Evolutionary conservation across 768 basidiomycete species (phyloP).

Genomic region (Boletus rubroflammeus): DNA sequence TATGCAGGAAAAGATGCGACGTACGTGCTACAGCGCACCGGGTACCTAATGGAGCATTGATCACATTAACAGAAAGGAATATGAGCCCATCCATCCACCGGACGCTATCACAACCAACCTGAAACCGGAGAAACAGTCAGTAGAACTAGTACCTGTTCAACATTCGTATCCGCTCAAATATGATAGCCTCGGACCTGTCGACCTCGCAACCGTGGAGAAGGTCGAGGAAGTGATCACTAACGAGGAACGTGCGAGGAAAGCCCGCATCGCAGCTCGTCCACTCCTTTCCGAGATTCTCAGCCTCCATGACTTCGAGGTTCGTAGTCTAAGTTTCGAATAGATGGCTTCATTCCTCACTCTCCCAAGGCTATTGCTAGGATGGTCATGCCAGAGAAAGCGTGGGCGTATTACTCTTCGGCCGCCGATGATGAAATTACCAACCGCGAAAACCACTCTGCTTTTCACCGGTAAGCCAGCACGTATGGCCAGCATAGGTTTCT

Average conservation of each 20-base stretch:
- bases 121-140: slow-evolving; percentile 81
- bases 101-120: slow-evolving; percentile 74
- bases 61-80: slow-evolving; percentile 52
- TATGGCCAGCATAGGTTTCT: neutral
- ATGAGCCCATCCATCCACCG: slow-evolving; percentile 87
- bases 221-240: slow-evolving; percentile 61
- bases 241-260: slow-evolving; percentile 66
- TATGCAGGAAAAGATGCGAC: slow-evolving; percentile 91
- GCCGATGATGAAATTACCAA: slow-evolving; percentile 92
- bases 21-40: slow-evolving; percentile 39
- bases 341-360: slow-evolving; percentile 7
- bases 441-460: slow-evolving; percentile 88
- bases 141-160: neutral
- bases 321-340: neutral
- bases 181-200: slow-evolving; percentile 64
- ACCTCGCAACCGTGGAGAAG: slow-evolving; percentile 62
- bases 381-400: slow-evolving; percentile 82
- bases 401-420: slow-evolving; percentile 97
- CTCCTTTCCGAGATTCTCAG: slow-evolving; percentile 77
- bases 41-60: neutral
- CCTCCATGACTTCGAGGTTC: slow-evolving; percentile 91
- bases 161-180: slow-evolving; percentile 1
- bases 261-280: slow-evolving; percentile 60
- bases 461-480: slow-evolving; percentile 59
- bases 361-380: slow-evolving; percentile 75